Percentiles rank a stretch among this genome's conserved stretches.
phyloP scores from a whole-genome alignment of 1,139 yeast genomes.

The Suhomyces bribrorum region DNA sequence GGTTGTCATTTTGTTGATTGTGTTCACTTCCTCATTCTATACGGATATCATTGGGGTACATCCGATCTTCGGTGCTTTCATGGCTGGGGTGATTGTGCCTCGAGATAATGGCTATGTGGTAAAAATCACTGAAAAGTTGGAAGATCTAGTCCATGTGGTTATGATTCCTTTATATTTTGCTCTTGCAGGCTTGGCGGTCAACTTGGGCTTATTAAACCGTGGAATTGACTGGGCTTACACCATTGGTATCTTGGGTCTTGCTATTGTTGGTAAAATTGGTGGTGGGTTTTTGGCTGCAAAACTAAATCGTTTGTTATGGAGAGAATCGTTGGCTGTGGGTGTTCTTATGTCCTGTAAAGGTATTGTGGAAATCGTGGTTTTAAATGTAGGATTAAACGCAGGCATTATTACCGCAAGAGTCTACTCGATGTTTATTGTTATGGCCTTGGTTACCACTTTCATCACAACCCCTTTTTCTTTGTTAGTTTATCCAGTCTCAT shows the following conservation, averaged over 20 bases:
- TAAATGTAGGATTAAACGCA: slow-evolving; percentile 71
- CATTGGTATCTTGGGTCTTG: slow-evolving; percentile 62
- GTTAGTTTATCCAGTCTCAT: slow-evolving; percentile 57
- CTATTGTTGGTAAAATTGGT: slow-evolving; percentile 62
- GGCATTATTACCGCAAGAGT: slow-evolving; percentile 62
- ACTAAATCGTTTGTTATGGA: slow-evolving; percentile 61
- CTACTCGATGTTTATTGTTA: slow-evolving; percentile 77
- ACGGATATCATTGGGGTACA: slow-evolving; percentile 83
- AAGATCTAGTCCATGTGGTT: slow-evolving; percentile 69
- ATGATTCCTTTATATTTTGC: slow-evolving; percentile 79
- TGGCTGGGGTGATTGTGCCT: slow-evolving; percentile 76
- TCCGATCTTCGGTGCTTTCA: slow-evolving; percentile 79
- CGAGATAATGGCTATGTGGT: slow-evolving; percentile 73
- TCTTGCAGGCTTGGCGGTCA: slow-evolving; percentile 70
- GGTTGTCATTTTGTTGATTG: slow-evolving; percentile 53
- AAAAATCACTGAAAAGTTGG: slow-evolving; percentile 68
- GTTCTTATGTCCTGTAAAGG: slow-evolving; percentile 89
- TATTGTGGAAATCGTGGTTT: slow-evolving; percentile 77
- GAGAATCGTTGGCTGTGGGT: slow-evolving; percentile 75
- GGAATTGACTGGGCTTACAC: slow-evolving; percentile 81
- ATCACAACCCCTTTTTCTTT: slow-evolving; percentile 72
- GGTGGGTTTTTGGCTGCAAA: slow-evolving; percentile 71
- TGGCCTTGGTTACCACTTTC: slow-evolving; percentile 77
- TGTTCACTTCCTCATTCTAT: slow-evolving; percentile 68
- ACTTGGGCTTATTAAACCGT: slow-evolving; percentile 58